Evolutionary conservation across 805 yeast species (phyloP), one percentile per base, ranked within the genome.

Genomic region (Naumovozyma dairenensis): DNA sequence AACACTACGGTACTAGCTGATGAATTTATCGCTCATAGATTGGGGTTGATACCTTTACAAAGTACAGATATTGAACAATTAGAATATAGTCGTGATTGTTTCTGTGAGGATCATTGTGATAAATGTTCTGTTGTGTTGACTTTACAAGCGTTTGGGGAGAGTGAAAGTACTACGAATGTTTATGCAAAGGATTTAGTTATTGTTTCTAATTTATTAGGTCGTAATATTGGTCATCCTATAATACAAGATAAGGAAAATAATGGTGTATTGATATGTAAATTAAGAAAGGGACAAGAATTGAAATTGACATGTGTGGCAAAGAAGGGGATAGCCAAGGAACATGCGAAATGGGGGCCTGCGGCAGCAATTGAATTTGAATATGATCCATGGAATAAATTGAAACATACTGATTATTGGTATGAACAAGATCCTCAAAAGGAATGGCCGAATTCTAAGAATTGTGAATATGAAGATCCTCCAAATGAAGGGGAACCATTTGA

Each of bases 271-370:
- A 75, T 92, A 46, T 85, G 95, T 62, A 86, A 89, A 59, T 69
- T 92, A 47, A 75, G 94, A 57, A 82, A 81, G 55, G 89, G 86
- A 50, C 99, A 92, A 64, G 96, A 89, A 55, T 67, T 92, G 48
- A 74, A 80, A 46, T 64, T 92, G 39, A 78, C 80, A 46, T 92
- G 99, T 62, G 80, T 92, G 42, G 98, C 99, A 35, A 92, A 92
- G 61, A 92, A 92, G 65, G 98, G 97, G 28, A 86, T 86, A 38
- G 83, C 95, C 32, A 87, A 87, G 57, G 99, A 92, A 57, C 99
- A 92, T 55, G 96, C 98, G 32, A 92, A 92, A 55, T 92, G 99
- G 99, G 79, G 92, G 5, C 96, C 98, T 9, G 81, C 94, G 45
- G 72, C 96, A 0, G 97, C 97, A 16, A 73, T 89, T 35, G 96